Evolutionary conservation across 225 moss, liverwort and hornwort species (phyloP).

Genomic region (Pseudisothecium myosuroides): DNA sequence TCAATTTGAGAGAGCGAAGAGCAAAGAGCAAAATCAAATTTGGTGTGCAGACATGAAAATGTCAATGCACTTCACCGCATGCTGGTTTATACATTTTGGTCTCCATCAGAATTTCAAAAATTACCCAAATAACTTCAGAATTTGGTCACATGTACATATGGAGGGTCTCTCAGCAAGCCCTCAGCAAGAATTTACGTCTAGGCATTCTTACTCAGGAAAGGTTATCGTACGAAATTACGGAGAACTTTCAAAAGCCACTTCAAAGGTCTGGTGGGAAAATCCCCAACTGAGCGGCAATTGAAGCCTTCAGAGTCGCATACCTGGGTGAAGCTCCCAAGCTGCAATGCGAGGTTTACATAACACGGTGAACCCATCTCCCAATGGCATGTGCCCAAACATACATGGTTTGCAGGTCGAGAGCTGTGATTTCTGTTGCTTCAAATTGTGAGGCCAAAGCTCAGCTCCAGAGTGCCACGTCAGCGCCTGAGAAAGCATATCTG

Average conservation of each 20-base stretch:
- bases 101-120: not conserved
- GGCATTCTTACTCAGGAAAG: not conserved
- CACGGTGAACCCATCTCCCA: not conserved
- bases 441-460: not conserved
- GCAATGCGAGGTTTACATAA: not conserved
- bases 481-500: not conserved
- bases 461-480: not conserved
- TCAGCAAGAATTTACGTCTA: not conserved
- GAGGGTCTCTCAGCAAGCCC: not conserved
- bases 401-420: not conserved
- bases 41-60: not conserved
- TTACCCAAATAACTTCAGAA: not conserved
- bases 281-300: not conserved
- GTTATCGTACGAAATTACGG: not conserved
- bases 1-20: not conserved
- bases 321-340: not conserved
- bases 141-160: not conserved
- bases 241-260: not conserved
- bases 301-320: not conserved
- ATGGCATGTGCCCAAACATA: not conserved
- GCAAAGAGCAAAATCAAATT: not conserved
- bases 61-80: not conserved
- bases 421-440: not conserved
- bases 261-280: not conserved
- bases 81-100: not conserved